These are phyloP conservation scores for Lizonia empirigonia DNA, from an alignment of 2,329 filamentous ascomycete species.

Conservation along the genomic window DNA sequence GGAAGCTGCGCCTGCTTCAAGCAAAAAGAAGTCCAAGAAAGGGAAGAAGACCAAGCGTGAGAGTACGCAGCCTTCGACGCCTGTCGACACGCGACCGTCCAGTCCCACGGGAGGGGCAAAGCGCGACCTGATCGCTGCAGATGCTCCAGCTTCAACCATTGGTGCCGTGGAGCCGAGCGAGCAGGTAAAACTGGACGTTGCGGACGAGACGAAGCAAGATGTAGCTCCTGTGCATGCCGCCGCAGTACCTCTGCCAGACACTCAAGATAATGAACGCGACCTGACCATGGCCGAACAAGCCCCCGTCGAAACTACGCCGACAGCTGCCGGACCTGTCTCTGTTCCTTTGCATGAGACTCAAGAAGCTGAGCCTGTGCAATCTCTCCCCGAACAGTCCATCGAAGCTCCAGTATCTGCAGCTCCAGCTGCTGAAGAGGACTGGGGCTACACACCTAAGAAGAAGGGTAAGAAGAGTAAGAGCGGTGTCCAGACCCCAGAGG, in stretches of 20 bases:
- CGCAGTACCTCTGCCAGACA: neutral
- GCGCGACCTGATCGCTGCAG: neutral
- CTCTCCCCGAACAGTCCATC: neutral
- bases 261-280: neutral
- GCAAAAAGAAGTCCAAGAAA: conserved; percentile 39
- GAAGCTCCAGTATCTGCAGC: neutral
- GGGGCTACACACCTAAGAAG: conserved; percentile 19
- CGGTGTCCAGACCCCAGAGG: conserved; percentile 14
- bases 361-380: neutral
- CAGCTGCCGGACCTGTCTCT: neutral
- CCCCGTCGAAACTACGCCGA: neutral
- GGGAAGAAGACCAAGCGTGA: conserved; percentile 33
- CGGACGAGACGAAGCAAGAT: neutral
- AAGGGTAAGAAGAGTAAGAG: conserved; percentile 29
- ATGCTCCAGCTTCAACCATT: neutral
- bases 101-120: conserved; percentile 9
- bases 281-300: neutral
- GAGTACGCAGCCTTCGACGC: conserved; percentile 20
- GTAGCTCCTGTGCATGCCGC: neutral
- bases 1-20: conserved; percentile 6
- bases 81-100: conserved; percentile 10
- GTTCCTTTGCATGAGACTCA: neutral
- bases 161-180: neutral
- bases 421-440: conserved; percentile 14
- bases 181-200: neutral